These are phyloP conservation scores for Arthrinium puccinioides DNA, from an alignment of 2,329 filamentous ascomycete species.

Conservation along the genomic window DNA sequence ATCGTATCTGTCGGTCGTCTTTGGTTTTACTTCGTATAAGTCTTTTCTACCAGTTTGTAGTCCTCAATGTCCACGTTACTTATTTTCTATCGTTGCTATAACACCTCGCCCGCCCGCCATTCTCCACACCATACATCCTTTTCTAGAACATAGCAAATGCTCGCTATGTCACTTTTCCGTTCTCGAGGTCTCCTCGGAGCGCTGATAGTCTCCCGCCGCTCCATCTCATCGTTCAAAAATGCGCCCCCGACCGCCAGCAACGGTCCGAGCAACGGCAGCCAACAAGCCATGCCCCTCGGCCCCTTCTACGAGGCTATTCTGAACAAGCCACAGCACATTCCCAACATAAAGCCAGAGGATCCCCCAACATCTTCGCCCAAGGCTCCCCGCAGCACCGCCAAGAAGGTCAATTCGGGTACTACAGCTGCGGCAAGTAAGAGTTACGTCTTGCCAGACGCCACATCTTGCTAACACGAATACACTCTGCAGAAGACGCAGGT, in stretches of 20 bases:
- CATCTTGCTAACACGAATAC: conserved; percentile 2
- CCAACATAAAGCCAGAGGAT: conserved; percentile 33
- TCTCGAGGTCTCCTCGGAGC: conserved; percentile 11
- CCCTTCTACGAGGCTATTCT: conserved; percentile 54
- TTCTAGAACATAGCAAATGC: too few species aligned
- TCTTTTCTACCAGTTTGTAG: too few species aligned
- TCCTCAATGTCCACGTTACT: too few species aligned
- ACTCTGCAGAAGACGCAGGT: conserved; percentile 2
- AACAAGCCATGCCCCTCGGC: conserved; percentile 45
- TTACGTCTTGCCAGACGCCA: too few species aligned
- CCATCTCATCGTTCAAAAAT: conserved; percentile 15
- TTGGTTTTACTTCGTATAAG: too few species aligned
- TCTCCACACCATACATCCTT: too few species aligned
- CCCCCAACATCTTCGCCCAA: conserved; percentile 30
- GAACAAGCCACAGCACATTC: conserved; percentile 33
- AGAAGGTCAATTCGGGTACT: conserved; percentile 13
- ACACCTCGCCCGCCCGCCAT: too few species aligned
- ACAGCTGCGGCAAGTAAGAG: conserved; percentile 16
- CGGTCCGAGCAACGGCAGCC: conserved; percentile 12
- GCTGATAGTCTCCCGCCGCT: conserved; percentile 10
- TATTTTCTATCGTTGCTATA: too few species aligned
- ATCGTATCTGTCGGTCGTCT: too few species aligned
- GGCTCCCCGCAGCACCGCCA: conserved; percentile 15
- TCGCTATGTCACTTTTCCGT: conserved; percentile 2
- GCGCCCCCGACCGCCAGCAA: conserved; percentile 14